Percentiles rank a stretch among this genome's conserved stretches.
These are phyloP conservation scores for Zygosaccharomyces pseudobailii DNA, from an alignment of 1,139 yeast genomes.

Conservation along the genomic window DNA sequence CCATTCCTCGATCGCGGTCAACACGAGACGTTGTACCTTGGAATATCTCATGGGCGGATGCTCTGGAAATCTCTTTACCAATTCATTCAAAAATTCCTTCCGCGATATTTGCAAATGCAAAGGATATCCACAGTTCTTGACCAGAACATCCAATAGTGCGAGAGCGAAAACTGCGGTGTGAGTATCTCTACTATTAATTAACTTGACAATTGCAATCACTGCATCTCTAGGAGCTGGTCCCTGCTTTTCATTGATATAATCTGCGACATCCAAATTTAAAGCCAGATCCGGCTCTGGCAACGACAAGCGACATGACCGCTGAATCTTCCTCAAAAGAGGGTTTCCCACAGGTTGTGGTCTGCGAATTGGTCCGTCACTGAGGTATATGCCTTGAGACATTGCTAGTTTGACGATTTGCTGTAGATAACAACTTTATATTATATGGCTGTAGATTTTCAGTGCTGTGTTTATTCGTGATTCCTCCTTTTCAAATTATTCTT, in stretches of 20 bases:
- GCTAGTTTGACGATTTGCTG: background rate
- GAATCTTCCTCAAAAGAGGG: slow-evolving; percentile 55
- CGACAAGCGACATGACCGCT: slow-evolving; percentile 86
- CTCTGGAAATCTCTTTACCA: slow-evolving; percentile 91
- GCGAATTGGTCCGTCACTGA: slow-evolving; percentile 33
- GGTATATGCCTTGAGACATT: slow-evolving; percentile 33
- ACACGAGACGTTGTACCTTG: slow-evolving; percentile 74
- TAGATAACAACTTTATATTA: background rate
- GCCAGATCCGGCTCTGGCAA: slow-evolving; percentile 85
- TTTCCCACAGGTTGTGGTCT: slow-evolving; percentile 28
- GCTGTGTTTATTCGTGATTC: slow-evolving; percentile 1
- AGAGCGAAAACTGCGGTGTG: slow-evolving; percentile 64
- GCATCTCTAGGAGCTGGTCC: slow-evolving; percentile 94
- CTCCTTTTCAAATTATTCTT: slow-evolving; percentile 5
- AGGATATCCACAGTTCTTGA: slow-evolving; percentile 97
- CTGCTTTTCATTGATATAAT: slow-evolving; percentile 85
- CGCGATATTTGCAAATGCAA: slow-evolving; percentile 91
- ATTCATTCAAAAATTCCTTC: slow-evolving; percentile 88
- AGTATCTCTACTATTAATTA: slow-evolving; percentile 77
- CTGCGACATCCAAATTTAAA: slow-evolving; percentile 87
- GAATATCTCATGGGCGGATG: slow-evolving; percentile 86
- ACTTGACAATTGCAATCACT: slow-evolving; percentile 79
- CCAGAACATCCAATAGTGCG: slow-evolving; percentile 73
- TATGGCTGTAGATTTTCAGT: background rate
- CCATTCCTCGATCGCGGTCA: slow-evolving; percentile 96